Evolutionary conservation across 768 basidiomycete species (phyloP), one percentile per base, ranked within the genome.

Genomic region (Crucibulum laeve): DNA sequence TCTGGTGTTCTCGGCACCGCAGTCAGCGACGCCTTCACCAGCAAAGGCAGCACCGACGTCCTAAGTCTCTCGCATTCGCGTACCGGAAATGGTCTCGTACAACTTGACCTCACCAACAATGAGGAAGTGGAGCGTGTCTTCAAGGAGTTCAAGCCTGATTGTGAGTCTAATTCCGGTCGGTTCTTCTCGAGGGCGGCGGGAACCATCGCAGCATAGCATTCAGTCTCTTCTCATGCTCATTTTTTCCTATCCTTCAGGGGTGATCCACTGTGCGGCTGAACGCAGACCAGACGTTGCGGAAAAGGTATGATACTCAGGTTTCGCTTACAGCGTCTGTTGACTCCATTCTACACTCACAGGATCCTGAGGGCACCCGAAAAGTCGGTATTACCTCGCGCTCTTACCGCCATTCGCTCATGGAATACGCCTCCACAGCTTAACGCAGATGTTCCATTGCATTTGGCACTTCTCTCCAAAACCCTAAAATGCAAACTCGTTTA

Each of bases 261-360:
- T 97, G 28, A 82, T 98, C 13, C 95, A 98, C 57, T 96, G 93
- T 55, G 95, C 95, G 11, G 95, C 95, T 2, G 94, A 98, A 65
- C 68, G 95, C 48, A 71, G 93, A 34, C 92, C 94, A 4, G 93
- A 97, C 57, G 87, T 91, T 10, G 93, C 91, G 44, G 91, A 95
- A 61, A 87, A 86, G 69, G 92, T 88, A 49, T 39, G 74, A 59
- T 42, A 25, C 18, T 18, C 6, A 8, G 4, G 24, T 35, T 24
- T 17, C 28, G 3, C 6, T 21, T n/a, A 25, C 8, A 8, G 17
- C 6, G 14, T 13, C 18, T 6, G 24, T 40, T 21, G 39, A 25
- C 17, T 25, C 24, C 6, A 37, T 37, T 37, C 14, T 28, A 23
- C 48, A 34, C 42, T 49, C 38, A 53, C 47, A 87, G 82, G 76